Base-by-base conservation (phyloP, 2,329 filamentous ascomycete species). In the Conoideocrella luteorostrata region DNA sequence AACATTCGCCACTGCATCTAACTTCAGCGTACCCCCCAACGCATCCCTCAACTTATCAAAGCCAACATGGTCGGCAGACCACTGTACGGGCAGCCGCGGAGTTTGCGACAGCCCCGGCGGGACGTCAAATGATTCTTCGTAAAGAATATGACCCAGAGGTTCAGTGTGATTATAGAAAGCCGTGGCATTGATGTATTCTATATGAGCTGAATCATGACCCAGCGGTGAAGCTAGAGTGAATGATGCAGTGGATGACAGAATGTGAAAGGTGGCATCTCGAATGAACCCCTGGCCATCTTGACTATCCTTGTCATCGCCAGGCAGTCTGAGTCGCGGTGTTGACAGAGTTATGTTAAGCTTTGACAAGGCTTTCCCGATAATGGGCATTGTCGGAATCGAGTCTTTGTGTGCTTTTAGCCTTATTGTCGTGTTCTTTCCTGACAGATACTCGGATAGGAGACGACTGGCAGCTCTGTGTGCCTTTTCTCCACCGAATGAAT, bases 171-270 rank as follows among this genome's bases (percentile, higher is more conserved):
- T 88, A 63, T 95, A 94, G 48, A 81, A 84, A 0, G 93, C 89
- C 2, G 84, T 88, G 6, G 91, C 91, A 56, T 95, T 84, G 55
- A 97, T 77, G 40, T 72, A 75, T 29, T 88, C 87, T 49, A 98
- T 77, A 54, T 81, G 86, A 15, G 97, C 65, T 1, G 81, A 88
- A 41, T 85, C 85, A 46, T 80, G 70, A 32, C 71, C 66, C 7
- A 97, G 70, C 0, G 93, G 93, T 1, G 90, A 96, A 30, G 82
- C 74, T 18, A 97, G 74, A 0, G 78, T 82, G 63, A 98, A 96
- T 1, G 84, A 80, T 4, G 91, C 91, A 0, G 88, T 89, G 1
- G 88, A 95, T 13, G 87, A 86, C 50, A 93, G 75, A 41, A 97
- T 65, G 65, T 97, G 89, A 64, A 98, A 82, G 6, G 83, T 91